These are phyloP conservation scores for Luzula sylvatica DNA, from an alignment of 176 grass and related monocot species.

Conservation along the genomic window DNA sequence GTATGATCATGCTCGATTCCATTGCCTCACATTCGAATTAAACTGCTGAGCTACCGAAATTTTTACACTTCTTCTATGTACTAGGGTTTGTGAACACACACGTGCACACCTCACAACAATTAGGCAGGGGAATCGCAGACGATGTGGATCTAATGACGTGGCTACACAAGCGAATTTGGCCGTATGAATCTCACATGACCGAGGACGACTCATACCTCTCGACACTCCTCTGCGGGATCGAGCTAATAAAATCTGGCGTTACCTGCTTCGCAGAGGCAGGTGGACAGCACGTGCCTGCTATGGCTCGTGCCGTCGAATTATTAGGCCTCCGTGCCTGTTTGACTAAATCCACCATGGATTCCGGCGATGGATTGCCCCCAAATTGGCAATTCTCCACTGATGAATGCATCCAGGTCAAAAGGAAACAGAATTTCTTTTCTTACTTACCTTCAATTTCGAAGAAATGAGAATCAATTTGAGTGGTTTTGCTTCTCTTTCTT, in stretches of 20 bases:
- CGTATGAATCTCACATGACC: constrained; percentile 88
- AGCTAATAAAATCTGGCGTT: constrained; percentile 81
- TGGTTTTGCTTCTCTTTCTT: background rate
- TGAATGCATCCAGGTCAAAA: constrained; percentile 66
- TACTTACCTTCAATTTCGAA: background rate
- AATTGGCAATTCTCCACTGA: constrained; percentile 70
- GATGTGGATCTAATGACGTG: constrained; percentile 80
- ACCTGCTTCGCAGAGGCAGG: constrained; percentile 97
- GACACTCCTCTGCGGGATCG: constrained; percentile 84
- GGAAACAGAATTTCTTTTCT: background rate
- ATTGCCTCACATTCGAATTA: too few relatives aligned
- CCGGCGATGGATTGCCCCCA: constrained; percentile 60
- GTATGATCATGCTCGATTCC: constrained; percentile 11
- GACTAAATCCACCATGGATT: constrained; percentile 80
- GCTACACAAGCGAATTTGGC: constrained; percentile 85
- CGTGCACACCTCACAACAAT: constrained; percentile 94
- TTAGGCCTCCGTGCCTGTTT: constrained; percentile 77
- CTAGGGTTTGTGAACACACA: constrained; percentile 86
- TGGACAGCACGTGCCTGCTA: constrained; percentile 72
- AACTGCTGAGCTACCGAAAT: too few relatives aligned
- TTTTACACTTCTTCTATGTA: constrained; percentile 2
- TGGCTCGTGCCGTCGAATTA: constrained; percentile 67
- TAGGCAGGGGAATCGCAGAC: constrained; percentile 75
- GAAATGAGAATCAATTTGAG: constrained; percentile 3
- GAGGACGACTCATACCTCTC: constrained; percentile 81